These are phyloP conservation scores for Neospora caninum DNA, from an alignment of 169 alveolate species.

Conservation along the genomic window DNA sequence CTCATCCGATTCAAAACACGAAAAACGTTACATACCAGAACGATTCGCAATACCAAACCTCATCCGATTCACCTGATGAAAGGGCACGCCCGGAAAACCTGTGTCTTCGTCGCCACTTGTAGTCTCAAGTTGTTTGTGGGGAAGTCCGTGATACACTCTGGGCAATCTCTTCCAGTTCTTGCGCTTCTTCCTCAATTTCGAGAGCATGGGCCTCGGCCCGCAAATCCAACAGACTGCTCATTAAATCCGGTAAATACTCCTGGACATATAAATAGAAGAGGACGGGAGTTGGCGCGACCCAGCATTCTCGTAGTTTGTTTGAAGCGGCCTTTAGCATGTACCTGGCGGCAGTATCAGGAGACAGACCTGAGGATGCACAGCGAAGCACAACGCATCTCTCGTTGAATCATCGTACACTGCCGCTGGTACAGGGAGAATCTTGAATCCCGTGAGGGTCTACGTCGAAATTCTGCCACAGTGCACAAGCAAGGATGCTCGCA, in stretches of 20 bases:
- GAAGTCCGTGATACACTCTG: neutral
- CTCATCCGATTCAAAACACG: too few species aligned
- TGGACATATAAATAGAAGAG: neutral
- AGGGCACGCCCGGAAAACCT: too few species aligned
- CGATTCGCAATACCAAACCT: too few species aligned
- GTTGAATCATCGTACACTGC: too few species aligned
- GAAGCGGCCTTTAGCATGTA: neutral
- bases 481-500: too few species aligned
- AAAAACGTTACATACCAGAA: too few species aligned
- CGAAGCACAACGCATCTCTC: neutral
- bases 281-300: neutral
- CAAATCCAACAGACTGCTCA: neutral
- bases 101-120: neutral
- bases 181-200: constrained; percentile 6
- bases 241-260: neutral
- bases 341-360: constrained; percentile 27
- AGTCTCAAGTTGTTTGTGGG: neutral
- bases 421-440: too few species aligned
- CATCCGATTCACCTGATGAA: too few species aligned
- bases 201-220: constrained; percentile 14
- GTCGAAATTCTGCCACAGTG: too few species aligned
- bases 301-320: constrained; percentile 21
- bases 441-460: too few species aligned
- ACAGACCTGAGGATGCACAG: neutral
- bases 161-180: constrained; percentile 25